Conservation (phyloP, 2,329 filamentous ascomycete species). For the Mycogone perniciosa region DNA sequence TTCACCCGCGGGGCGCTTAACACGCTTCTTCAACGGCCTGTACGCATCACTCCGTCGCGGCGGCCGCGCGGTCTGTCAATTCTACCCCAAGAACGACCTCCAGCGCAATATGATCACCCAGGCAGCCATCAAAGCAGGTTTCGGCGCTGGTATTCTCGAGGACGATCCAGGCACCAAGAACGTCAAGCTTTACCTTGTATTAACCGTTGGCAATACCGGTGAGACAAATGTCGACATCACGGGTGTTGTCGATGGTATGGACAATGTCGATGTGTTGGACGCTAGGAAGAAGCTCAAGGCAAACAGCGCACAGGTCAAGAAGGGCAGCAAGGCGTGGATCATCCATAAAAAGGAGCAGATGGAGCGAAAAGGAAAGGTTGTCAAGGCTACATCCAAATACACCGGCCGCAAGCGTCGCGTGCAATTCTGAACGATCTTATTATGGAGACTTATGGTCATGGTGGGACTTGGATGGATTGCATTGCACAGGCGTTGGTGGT, state of each 20-base stretch:
- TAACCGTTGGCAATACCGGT: conserved; percentile 70
- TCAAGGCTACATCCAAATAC: conserved; percentile 88
- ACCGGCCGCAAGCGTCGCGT: conserved; percentile 81
- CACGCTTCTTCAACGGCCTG: conserved; percentile 85
- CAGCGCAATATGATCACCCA: conserved; percentile 88
- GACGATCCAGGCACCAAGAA: conserved; percentile 97
- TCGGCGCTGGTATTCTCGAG: conserved; percentile 89
- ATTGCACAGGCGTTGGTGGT: conserved; percentile 27
- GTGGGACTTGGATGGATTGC: conserved; percentile 16
- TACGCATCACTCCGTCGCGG: conserved; percentile 80
- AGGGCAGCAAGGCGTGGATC: conserved; percentile 82
- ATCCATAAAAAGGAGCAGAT: conserved; percentile 86
- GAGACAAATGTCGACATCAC: conserved; percentile 72
- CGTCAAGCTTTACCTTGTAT: conserved; percentile 88
- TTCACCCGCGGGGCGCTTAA: conserved; percentile 67
- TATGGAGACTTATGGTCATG: neutral
- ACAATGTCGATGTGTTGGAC: conserved; percentile 77
- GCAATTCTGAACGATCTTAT: conserved; percentile 53
- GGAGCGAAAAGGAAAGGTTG: conserved; percentile 89
- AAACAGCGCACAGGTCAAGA: conserved; percentile 55
- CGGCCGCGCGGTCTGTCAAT: conserved; percentile 89
- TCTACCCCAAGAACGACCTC: conserved; percentile 92
- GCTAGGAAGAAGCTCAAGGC: conserved; percentile 46
- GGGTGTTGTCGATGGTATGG: conserved; percentile 81
- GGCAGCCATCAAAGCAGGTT: conserved; percentile 88